These are phyloP conservation scores for Boechera stricta DNA, from an alignment of 345 rosid species.

Conservation along the genomic window DNA sequence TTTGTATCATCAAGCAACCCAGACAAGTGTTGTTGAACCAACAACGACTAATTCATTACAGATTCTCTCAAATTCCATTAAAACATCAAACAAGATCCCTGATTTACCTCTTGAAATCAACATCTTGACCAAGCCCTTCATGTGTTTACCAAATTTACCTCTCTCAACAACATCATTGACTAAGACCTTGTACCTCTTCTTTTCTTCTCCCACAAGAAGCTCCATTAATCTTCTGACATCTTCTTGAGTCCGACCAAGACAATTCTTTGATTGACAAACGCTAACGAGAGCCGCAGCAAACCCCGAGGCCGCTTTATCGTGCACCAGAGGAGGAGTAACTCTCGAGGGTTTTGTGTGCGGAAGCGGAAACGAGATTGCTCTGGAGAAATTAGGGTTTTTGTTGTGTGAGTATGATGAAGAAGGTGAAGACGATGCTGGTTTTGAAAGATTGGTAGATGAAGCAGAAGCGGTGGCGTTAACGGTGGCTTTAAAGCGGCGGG, in stretches of 20 bases:
- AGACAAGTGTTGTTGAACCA: slow-evolving; percentile 41
- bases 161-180: slow-evolving; percentile 49
- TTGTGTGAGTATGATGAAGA: slow-evolving; percentile 30
- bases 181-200: slow-evolving; percentile 46
- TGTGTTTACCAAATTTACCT: slow-evolving; percentile 51
- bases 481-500: slow-evolving; percentile 31
- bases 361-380: slow-evolving; percentile 31
- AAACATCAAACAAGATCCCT: slow-evolving; percentile 55
- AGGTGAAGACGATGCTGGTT: slow-evolving; percentile 39
- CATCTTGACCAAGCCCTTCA: slow-evolving; percentile 61
- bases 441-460: slow-evolving; percentile 35
- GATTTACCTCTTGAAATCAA: slow-evolving; percentile 54
- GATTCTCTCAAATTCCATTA: slow-evolving; percentile 70
- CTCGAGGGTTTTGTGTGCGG: slow-evolving; percentile 24
- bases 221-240: slow-evolving; percentile 56
- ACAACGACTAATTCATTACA: slow-evolving; percentile 51
- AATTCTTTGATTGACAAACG: slow-evolving; percentile 53
- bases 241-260: slow-evolving; percentile 51
- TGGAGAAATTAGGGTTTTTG: slow-evolving; percentile 15
- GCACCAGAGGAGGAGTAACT: slow-evolving; percentile 32
- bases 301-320: slow-evolving; percentile 64
- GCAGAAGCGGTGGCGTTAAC: slow-evolving; percentile 45
- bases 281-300: slow-evolving; percentile 81
- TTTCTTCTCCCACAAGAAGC: slow-evolving; percentile 51
- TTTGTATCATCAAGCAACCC: slow-evolving; percentile 44